These are phyloP conservation scores for Sextonia rubra DNA, from an alignment of 164 flowering plant genomes.

Conservation along the genomic window DNA sequence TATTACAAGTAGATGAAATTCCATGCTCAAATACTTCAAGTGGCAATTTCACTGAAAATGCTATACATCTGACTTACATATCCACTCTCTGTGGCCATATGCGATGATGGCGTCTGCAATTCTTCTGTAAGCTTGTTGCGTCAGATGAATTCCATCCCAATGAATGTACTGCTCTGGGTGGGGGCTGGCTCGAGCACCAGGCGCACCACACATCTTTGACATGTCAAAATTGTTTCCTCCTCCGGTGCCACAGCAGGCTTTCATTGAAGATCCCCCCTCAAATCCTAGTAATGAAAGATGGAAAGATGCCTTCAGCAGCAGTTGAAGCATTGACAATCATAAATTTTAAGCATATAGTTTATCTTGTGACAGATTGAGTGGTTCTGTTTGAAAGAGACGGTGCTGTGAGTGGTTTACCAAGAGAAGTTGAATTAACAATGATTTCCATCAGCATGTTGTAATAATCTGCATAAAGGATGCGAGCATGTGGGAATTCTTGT, in stretches of 20 bases:
- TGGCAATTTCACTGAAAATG: too few relatives aligned
- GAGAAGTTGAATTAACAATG: not conserved
- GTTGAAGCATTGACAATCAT: too few relatives aligned
- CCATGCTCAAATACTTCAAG: not conserved
- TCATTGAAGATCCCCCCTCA: not conserved
- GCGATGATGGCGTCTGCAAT: conserved; percentile 6
- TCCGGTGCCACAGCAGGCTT: conserved; percentile 17
- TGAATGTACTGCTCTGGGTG: conserved; percentile 10
- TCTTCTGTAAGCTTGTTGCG: conserved; percentile 13
- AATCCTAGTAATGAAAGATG: conserved; percentile 7
- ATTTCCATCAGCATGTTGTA: not conserved
- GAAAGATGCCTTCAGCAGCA: not conserved
- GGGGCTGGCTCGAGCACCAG: conserved; percentile 9
- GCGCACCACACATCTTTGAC: conserved; percentile 5
- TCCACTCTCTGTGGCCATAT: not conserved
- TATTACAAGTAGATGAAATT: not conserved
- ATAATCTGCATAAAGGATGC: conserved; percentile 5
- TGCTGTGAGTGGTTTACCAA: not conserved
- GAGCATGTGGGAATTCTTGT: conserved; percentile 1
- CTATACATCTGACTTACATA: not conserved
- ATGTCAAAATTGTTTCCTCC: conserved; percentile 1
- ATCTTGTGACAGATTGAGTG: not conserved
- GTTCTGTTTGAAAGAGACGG: too few relatives aligned
- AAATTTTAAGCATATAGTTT: not conserved
- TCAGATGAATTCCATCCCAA: conserved; percentile 32